These are phyloP conservation scores for Nannochloris sp. DNA, from an alignment of 139 green algal genomes.

Conservation along the genomic window DNA sequence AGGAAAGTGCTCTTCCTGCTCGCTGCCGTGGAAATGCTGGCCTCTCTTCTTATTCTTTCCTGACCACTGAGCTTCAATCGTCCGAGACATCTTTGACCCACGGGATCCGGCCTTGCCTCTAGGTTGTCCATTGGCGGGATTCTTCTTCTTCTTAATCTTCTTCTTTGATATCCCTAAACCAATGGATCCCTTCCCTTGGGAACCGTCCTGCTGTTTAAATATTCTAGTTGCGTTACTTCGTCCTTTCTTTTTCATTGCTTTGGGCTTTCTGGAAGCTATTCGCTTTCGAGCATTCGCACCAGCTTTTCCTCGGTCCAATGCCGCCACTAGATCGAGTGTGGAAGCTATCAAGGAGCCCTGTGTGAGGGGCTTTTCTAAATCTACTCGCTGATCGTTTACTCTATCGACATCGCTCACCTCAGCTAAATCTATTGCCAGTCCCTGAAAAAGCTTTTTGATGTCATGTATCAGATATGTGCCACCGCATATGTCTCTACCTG, in stretches of 20 bases:
- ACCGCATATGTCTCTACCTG: conserved; percentile 40
- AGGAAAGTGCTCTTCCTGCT: background rate
- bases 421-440: conserved; percentile 20
- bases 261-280: background rate
- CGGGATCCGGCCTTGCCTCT: too few relatives aligned
- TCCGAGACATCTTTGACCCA: background rate
- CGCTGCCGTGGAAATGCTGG: background rate
- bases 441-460: conserved; percentile 17
- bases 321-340: conserved; percentile 15
- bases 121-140: background rate
- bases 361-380: background rate
- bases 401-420: conserved; percentile 25
- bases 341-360: conserved; percentile 9
- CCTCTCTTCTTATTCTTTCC: background rate
- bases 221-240: background rate
- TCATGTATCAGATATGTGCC: conserved; percentile 32
- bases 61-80: conserved; percentile 7
- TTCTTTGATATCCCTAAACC: background rate
- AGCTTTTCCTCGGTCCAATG: conserved; percentile 11
- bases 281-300: too few relatives aligned
- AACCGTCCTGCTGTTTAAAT: background rate
- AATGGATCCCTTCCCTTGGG: background rate
- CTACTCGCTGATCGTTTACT: conserved; percentile 10
- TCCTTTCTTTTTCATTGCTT: background rate
- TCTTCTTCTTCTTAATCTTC: background rate